phyloP scores from a whole-genome alignment of 208 protist species.

The Leishmania mexicana region DNA sequence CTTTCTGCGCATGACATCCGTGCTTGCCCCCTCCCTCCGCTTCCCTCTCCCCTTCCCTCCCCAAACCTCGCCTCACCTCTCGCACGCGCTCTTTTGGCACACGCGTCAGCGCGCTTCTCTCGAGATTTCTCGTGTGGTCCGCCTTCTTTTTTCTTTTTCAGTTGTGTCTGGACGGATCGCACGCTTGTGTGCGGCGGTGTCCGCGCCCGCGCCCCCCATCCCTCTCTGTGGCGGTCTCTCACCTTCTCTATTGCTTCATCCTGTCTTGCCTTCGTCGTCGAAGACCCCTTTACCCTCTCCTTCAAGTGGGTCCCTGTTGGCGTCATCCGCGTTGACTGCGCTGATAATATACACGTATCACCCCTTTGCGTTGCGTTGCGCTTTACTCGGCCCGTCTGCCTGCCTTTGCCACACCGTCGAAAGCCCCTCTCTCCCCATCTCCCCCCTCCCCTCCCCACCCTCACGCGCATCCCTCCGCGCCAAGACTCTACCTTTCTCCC shows the following conservation, averaged over 20 bases:
- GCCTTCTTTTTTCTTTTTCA: not conserved
- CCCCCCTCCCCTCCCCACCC: not conserved
- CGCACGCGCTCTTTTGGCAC: not conserved
- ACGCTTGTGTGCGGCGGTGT: not conserved
- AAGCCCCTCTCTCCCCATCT: not conserved
- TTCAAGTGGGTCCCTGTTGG: not conserved
- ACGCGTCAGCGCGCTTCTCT: not conserved
- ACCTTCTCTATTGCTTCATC: not conserved
- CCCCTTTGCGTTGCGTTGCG: not conserved
- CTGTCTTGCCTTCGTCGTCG: not conserved
- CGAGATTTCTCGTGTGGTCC: not conserved
- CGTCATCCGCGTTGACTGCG: not conserved
- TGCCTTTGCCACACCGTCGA: not conserved
- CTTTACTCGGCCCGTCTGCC: not conserved
- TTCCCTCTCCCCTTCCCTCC: not conserved
- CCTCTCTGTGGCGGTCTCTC: not conserved
- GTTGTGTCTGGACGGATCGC: not conserved
- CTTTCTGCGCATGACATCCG: not conserved
- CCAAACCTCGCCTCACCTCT: not conserved
- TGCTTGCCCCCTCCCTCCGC: not conserved
- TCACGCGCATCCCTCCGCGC: not conserved
- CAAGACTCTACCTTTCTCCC: too few relatives aligned
- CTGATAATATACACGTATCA: not conserved
- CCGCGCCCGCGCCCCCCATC: not conserved
- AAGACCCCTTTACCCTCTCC: too few relatives aligned